These are phyloP conservation scores for Alternaria solani DNA, from an alignment of 2,329 filamentous ascomycete species.

Conservation along the genomic window DNA sequence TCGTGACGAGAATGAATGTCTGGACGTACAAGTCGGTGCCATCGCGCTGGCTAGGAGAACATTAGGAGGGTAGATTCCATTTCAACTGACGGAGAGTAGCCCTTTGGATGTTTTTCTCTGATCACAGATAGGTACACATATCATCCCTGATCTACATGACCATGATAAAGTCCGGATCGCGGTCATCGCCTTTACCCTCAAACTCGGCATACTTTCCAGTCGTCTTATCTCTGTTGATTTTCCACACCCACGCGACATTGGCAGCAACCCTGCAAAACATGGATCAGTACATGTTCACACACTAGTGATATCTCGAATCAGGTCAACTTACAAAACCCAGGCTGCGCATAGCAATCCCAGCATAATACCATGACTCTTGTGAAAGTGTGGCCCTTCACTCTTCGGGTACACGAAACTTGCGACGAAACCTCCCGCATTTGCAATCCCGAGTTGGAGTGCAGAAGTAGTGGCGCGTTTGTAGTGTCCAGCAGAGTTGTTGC, in stretches of 20 bases:
- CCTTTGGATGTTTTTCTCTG: not conserved
- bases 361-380: constrained; percentile 68
- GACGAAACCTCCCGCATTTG: constrained; percentile 73
- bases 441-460: constrained; percentile 70
- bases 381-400: constrained; percentile 64
- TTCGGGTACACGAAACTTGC: constrained; percentile 70
- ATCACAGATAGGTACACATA: not conserved
- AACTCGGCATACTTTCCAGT: constrained; percentile 67
- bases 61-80: not conserved
- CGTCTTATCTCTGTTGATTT: constrained; percentile 70
- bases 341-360: constrained; percentile 67
- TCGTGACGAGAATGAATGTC: not conserved
- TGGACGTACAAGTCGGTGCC: not conserved
- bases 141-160: constrained; percentile 56
- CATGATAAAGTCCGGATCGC: constrained; percentile 69
- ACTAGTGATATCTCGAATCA: not conserved
- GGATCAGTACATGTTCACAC: not conserved
- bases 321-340: constrained; percentile 67
- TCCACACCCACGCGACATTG: constrained; percentile 69
- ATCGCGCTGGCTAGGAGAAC: not conserved
- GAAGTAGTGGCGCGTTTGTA: constrained; percentile 75
- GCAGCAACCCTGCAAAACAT: constrained; percentile 58
- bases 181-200: constrained; percentile 66
- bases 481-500: constrained; percentile 73
- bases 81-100: not conserved